A percentile compares a stretch with the other conserved stretches of the same genome.
Conservation (phyloP, 108 stramenopile genomes). For the Nitzschia putrida region DNA sequence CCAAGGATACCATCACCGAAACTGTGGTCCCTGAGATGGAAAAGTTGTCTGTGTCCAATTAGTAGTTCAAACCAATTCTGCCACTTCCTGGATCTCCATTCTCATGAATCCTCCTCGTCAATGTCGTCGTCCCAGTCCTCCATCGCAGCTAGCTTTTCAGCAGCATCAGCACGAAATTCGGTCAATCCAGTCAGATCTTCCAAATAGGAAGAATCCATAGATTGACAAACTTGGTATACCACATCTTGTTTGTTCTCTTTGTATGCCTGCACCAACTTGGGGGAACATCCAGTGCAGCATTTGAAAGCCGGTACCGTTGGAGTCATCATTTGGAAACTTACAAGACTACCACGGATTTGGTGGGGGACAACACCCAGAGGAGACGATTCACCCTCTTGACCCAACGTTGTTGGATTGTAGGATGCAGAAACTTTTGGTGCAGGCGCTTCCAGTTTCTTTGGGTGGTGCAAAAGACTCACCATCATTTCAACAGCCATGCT, state of each 20-base stretch:
- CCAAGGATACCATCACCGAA: conserved; percentile 6
- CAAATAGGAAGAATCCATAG: conserved; percentile 69
- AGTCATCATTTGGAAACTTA: conserved; percentile 89
- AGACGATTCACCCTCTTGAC: not conserved
- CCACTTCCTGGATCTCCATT: not conserved
- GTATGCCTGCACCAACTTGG: conserved; percentile 80
- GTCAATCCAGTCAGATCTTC: conserved; percentile 76
- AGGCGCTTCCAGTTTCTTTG: conserved; percentile 58
- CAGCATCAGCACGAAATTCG: conserved; percentile 51
- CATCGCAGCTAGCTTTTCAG: conserved; percentile 40
- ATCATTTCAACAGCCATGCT: conserved; percentile 94
- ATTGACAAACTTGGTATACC: conserved; percentile 77
- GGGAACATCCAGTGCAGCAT: conserved; percentile 91
- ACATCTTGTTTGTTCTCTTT: conserved; percentile 67
- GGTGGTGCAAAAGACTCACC: conserved; percentile 93
- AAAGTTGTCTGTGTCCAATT: not conserved
- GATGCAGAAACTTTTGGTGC: conserved; percentile 36
- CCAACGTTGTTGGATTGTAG: conserved; percentile 26
- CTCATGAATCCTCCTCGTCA: conserved; percentile 11
- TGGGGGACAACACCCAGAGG: conserved; percentile 86
- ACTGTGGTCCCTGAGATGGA: not conserved
- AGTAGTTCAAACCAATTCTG: not conserved
- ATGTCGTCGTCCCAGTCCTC: conserved; percentile 34
- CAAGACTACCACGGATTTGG: conserved; percentile 92
- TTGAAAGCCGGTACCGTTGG: conserved; percentile 88